These are phyloP conservation scores for Aquilaria yunnanensis DNA, from an alignment of 345 rosid species.

Conservation along the genomic window DNA sequence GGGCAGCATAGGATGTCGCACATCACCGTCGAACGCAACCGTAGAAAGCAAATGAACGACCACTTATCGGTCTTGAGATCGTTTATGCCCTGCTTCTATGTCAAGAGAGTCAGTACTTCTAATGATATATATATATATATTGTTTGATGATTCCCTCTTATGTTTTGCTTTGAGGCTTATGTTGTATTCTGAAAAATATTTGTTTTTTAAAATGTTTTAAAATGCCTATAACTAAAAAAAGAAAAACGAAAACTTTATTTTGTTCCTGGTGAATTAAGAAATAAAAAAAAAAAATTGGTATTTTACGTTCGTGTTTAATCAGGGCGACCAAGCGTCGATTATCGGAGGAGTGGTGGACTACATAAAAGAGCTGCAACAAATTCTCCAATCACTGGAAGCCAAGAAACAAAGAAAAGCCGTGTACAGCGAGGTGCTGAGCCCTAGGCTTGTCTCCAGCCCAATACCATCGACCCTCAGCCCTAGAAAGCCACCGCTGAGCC, in stretches of 20 bases:
- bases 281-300: not conserved
- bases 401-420: slow-evolving; percentile 83
- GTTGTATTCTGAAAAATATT: not conserved
- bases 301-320: not conserved
- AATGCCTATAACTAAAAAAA: not conserved
- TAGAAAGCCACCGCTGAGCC: slow-evolving; percentile 44
- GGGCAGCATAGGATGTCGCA: slow-evolving; percentile 76
- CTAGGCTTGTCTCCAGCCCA: slow-evolving; percentile 68
- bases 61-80: slow-evolving; percentile 77
- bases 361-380: slow-evolving; percentile 88
- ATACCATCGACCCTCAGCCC: slow-evolving; percentile 70
- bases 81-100: slow-evolving; percentile 96
- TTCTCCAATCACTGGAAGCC: slow-evolving; percentile 81
- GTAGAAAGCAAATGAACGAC: slow-evolving; percentile 98
- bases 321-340: slow-evolving; percentile 99
- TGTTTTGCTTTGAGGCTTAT: too few relatives aligned
- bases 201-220: not conserved
- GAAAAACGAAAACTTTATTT: not conserved
- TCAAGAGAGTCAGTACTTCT: slow-evolving; percentile 64
- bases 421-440: slow-evolving; percentile 82
- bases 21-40: slow-evolving; percentile 90
- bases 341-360: slow-evolving; percentile 97
- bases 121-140: too few relatives aligned
- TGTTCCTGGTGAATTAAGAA: not conserved
- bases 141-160: too few relatives aligned